Conservation (phyloP, 176 grass and related monocot species). For the Aegilops sharonensis region DNA sequence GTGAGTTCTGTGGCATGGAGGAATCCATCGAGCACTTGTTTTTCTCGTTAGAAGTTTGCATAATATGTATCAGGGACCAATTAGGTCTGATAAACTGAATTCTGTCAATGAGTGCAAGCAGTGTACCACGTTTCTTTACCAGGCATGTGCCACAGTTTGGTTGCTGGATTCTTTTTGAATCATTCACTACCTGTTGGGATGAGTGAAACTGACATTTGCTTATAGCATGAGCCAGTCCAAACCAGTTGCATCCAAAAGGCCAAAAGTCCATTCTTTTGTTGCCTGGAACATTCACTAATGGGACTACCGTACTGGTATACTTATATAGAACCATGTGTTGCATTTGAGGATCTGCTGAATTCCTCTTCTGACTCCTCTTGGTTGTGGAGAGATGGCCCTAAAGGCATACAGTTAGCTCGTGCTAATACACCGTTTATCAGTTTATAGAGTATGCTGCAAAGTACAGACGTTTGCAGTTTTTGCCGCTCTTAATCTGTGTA, state of each 20-base stretch:
- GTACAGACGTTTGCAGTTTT: slow-evolving; percentile 26
- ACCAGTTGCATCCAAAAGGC: no score
- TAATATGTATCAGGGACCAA: not conserved
- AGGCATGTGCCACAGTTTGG: no score
- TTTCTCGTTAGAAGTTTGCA: slow-evolving; percentile 15
- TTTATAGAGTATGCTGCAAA: slow-evolving; percentile 21
- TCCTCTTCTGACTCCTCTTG: slow-evolving; percentile 41
- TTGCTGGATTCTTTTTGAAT: no score
- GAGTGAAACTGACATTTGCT: no score
- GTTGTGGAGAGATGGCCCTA: slow-evolving; percentile 62
- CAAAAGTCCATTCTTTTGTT: no score
- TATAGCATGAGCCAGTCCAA: no score
- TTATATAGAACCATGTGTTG: slow-evolving; percentile 52
- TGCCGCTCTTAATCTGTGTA: slow-evolving; percentile 17
- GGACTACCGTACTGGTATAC: slow-evolving; percentile 12
- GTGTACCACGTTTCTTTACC: slow-evolving; percentile 4
- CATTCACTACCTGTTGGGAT: no score
- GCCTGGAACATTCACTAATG: slow-evolving; percentile 54
- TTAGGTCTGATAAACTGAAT: slow-evolving; percentile 17
- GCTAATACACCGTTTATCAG: slow-evolving; percentile 11
- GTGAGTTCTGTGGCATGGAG: not conserved
- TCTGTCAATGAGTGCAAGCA: slow-evolving; percentile 39
- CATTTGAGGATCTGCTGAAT: slow-evolving; percentile 35
- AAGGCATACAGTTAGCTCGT: slow-evolving; percentile 48
- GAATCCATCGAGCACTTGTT: no score